phyloP scores from a whole-genome alignment of 2,329 filamentous ascomycete species.

The Kalaharituber pfeilii region DNA sequence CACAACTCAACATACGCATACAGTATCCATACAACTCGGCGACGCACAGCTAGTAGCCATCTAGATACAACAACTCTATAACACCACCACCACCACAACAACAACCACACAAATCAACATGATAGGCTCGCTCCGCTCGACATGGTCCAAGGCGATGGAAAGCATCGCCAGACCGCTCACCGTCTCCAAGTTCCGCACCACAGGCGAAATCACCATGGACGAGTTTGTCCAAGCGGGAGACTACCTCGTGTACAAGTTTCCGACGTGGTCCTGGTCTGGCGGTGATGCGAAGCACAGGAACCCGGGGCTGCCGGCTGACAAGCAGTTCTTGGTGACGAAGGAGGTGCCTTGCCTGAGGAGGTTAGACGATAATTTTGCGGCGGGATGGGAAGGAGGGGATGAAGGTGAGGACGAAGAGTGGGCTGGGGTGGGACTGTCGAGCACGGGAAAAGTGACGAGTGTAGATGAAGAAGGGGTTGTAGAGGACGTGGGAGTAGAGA shows the following conservation, averaged over 20 bases:
- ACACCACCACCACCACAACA: too few species aligned
- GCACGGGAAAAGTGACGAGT: constrained; percentile 44
- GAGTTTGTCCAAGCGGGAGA: constrained; percentile 93
- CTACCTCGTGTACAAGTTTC: constrained; percentile 98
- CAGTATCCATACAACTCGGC: too few species aligned
- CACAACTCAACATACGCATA: too few species aligned
- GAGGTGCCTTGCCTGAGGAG: constrained; percentile 86
- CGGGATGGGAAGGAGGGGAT: constrained; percentile 68
- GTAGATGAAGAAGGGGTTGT: constrained; percentile 80
- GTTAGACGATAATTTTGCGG: constrained; percentile 82
- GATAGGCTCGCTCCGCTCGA: constrained; percentile 47
- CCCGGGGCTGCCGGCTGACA: constrained; percentile 64
- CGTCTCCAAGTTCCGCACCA: constrained; percentile 82
- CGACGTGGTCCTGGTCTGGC: constrained; percentile 91
- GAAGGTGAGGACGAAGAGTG: constrained; percentile 40
- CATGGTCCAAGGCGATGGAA: constrained; percentile 80
- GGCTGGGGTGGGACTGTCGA: constrained; percentile 43
- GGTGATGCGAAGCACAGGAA: constrained; percentile 64
- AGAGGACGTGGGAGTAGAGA: constrained; percentile 47
- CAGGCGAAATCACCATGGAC: constrained; percentile 89
- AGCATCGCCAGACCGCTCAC: constrained; percentile 75
- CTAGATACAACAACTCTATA: too few species aligned
- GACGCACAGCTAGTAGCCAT: too few species aligned
- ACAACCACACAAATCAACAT: too few species aligned
- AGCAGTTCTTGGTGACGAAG: constrained; percentile 89